Base-by-base conservation (phyloP, 352 stramenopile species). In the Peronosclerospora sorghi region DNA sequence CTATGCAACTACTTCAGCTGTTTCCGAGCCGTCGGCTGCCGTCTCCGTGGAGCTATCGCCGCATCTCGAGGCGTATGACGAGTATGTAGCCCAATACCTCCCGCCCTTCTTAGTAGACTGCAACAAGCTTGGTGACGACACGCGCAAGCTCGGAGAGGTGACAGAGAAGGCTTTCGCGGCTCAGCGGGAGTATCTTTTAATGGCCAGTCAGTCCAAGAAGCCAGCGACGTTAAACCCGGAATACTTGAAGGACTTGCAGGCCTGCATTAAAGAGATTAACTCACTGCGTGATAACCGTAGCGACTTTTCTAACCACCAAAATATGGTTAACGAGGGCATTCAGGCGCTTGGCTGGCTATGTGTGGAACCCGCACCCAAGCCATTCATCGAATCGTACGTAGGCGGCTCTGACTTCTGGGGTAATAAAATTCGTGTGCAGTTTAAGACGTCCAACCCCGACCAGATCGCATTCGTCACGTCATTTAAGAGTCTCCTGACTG, bases 361-460 rank as follows among this genome's bases (percentile, higher is more conserved):
- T 17, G 73, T 89, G 13, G 59, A 92, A 56, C 82, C 80, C 1
- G 76, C 85, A 0, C 95, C 95, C 8, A 92, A 92, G 49, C 80
- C 85, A 21, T 97, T 97, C 65, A 94, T 98, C 42, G 94, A 98
- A 53, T 95, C 88, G 51, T 96, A 94, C 50, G 71, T 98, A 45
- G 94, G 86, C 32, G 89, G 83, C 35, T 90, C 78, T 30, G 94
- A 98, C 58, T 98, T 97, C 66, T 98, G 93, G 88, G 87, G 87
- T 35, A 98, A 98, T 72, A 97, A 97, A 61, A 97, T 98, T 63
- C 75, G 95, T 39, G 95, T 97, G 62, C 82, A 97, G 59, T 97
- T 86, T 72, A 97, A 97, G 55, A 94, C 91, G 24, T 82, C 85
- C 42, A 80, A 91, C 29, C 68, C 84, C 2, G 73, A 90, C 30